Percentiles rank a stretch among this genome's conserved stretches.
These are phyloP conservation scores for Coemansia sp. DNA, from an alignment of 192 early-diverging fungal species.

Conservation along the genomic window DNA sequence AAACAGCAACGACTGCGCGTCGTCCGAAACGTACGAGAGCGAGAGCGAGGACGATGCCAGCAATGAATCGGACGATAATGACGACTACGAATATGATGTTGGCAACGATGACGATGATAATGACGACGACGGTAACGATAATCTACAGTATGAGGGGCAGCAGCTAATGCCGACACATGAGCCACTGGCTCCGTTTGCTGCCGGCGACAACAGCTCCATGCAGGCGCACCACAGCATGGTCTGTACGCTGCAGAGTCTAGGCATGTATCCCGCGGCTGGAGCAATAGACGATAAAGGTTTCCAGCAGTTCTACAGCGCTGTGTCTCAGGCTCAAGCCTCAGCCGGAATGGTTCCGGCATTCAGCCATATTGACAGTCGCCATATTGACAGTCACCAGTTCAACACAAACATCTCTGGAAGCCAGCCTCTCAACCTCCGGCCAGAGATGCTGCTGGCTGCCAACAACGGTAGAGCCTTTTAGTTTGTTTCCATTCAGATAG, in stretches of 20 bases:
- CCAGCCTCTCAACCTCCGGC: background rate
- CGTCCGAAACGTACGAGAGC: background rate
- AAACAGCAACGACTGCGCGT: background rate
- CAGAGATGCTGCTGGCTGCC: constrained; percentile 1
- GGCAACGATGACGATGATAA: constrained; percentile 13
- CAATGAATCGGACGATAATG: constrained; percentile 8
- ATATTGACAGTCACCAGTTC: background rate
- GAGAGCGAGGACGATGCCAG: constrained; percentile 19
- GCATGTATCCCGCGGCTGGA: no score
- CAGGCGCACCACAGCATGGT: constrained; percentile 1
- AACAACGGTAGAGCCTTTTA: background rate
- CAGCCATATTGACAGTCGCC: background rate
- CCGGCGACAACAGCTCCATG: background rate
- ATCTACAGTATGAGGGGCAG: background rate
- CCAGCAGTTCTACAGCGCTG: background rate
- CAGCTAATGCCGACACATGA: constrained; percentile 2
- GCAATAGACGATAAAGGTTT: background rate
- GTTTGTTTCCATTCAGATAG: no score
- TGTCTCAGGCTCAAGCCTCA: background rate
- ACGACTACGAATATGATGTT: constrained; percentile 18
- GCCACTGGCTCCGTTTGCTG: background rate
- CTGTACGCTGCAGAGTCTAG: constrained; percentile 7
- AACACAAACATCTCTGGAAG: background rate
- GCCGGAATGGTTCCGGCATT: background rate
- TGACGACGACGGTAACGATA: constrained; percentile 11